phyloP scores from a whole-genome alignment of 2,329 filamentous ascomycete genomes.

The Pestalotiopsis sp. region DNA sequence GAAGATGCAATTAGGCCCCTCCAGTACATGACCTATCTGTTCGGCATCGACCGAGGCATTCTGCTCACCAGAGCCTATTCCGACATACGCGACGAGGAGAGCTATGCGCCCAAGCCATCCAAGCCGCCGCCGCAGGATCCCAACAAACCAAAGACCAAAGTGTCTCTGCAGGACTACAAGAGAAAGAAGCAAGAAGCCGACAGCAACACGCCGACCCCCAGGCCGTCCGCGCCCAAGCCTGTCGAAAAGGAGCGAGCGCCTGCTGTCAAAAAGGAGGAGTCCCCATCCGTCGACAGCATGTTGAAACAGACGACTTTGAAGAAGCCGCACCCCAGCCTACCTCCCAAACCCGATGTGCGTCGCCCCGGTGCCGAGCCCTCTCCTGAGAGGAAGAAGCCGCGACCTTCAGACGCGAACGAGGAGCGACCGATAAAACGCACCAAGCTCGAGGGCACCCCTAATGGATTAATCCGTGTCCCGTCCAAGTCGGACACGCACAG shows the following conservation, averaged over 20 bases:
- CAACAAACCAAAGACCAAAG: constrained; percentile 51
- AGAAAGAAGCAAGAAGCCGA: constrained; percentile 45
- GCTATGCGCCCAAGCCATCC: constrained; percentile 27
- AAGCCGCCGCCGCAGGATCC: constrained; percentile 26
- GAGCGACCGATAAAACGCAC: constrained; percentile 47
- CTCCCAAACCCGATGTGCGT: constrained; percentile 27
- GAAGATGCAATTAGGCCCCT: constrained; percentile 52
- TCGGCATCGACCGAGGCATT: constrained; percentile 59
- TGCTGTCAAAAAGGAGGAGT: constrained; percentile 25
- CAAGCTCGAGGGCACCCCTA: constrained; percentile 38
- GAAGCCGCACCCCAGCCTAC: constrained; percentile 20
- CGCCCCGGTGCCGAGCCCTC: constrained; percentile 37
- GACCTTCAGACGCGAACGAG: constrained; percentile 43
- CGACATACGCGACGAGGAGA: constrained; percentile 55
- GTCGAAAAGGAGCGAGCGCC: constrained; percentile 12
- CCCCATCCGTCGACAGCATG: constrained; percentile 21
- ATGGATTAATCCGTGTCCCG: constrained; percentile 19
- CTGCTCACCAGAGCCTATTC: constrained; percentile 59
- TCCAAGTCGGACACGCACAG: constrained; percentile 22
- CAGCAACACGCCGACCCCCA: constrained; percentile 14
- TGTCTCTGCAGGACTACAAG: constrained; percentile 62
- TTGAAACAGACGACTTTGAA: constrained; percentile 24
- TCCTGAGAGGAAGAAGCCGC: constrained; percentile 47
- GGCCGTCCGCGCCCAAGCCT: constrained; percentile 23
- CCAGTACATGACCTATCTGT: constrained; percentile 60